Evolutionary conservation across 2,329 filamentous ascomycete genomes (phyloP).

Genomic region (Westerdykella ornata): DNA sequence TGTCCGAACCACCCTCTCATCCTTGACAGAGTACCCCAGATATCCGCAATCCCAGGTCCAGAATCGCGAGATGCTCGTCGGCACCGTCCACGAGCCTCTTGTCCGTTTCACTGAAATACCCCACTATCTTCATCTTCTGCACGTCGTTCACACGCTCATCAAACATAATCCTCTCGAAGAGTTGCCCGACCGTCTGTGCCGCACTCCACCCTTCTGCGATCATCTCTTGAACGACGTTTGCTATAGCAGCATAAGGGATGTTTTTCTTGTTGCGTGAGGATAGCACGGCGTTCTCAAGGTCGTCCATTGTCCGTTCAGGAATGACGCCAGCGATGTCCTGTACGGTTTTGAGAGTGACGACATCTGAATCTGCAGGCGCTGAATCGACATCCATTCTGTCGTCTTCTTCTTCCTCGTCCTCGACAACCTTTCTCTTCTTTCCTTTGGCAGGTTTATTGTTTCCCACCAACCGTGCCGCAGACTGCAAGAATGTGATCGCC

Average conservation of each 20-base stretch:
- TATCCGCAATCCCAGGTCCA: slow-evolving; percentile 78
- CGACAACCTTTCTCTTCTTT: slow-evolving; percentile 40
- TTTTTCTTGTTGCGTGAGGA: slow-evolving; percentile 36
- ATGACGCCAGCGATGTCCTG: slow-evolving; percentile 97
- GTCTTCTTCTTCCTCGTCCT: slow-evolving; percentile 39
- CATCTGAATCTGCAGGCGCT: slow-evolving; percentile 9
- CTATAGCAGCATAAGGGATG: slow-evolving; percentile 61
- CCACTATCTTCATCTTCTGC: slow-evolving; percentile 85
- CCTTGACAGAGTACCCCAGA: slow-evolving; percentile 59
- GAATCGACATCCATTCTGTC: slow-evolving; percentile 48
- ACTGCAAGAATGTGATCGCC: slow-evolving; percentile 93
- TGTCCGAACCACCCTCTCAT: slow-evolving; percentile 8
- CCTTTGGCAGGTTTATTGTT: slow-evolving; percentile 41
- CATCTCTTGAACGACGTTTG: slow-evolving; percentile 78
- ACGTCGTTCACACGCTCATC: slow-evolving; percentile 77
- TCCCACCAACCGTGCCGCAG: slow-evolving; percentile 80
- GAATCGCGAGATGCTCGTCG: slow-evolving; percentile 85
- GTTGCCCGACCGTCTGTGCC: slow-evolving; percentile 73
- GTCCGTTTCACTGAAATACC: slow-evolving; percentile 87
- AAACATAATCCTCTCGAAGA: slow-evolving; percentile 76
- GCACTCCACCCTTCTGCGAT: slow-evolving; percentile 97
- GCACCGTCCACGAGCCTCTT: slow-evolving; percentile 91
- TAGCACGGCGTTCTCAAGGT: slow-evolving; percentile 62
- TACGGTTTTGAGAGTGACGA: slow-evolving; percentile 69
- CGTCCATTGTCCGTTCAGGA: slow-evolving; percentile 64